These are phyloP conservation scores for Cyclotella choctawhatcheeana DNA, from an alignment of 108 stramenopile species.

Conservation along the genomic window DNA sequence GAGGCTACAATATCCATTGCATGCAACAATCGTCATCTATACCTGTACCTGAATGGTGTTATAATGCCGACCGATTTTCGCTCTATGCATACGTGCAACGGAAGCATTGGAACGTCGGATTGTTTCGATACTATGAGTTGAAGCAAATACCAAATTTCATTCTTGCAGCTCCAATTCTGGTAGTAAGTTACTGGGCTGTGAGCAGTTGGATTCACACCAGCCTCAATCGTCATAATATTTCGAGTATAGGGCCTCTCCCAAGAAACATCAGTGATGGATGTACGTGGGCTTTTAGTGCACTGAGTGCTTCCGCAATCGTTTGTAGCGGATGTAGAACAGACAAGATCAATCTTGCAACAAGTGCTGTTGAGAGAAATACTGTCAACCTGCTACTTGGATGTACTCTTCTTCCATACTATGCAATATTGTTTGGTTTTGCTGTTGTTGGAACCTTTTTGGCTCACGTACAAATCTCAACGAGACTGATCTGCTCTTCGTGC, in stretches of 20 bases:
- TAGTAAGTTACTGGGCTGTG: conserved; percentile 50
- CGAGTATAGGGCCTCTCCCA: not conserved
- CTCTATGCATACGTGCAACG: conserved; percentile 78
- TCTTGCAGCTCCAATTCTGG: conserved; percentile 71
- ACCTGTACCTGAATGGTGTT: conserved; percentile 54
- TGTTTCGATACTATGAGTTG: conserved; percentile 75
- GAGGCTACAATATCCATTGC: conserved; percentile 64
- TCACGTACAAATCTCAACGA: conserved; percentile 88
- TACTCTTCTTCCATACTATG: conserved; percentile 68
- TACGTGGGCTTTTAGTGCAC: conserved; percentile 42
- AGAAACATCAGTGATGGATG: not conserved
- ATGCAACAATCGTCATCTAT: not conserved
- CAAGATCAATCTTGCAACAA: not conserved
- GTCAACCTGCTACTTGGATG: conserved; percentile 31
- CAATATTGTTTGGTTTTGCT: conserved; percentile 63
- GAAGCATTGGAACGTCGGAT: conserved; percentile 90
- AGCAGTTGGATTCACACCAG: conserved; percentile 65
- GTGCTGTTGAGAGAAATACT: not conserved
- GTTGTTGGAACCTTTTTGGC: conserved; percentile 71
- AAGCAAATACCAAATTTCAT: conserved; percentile 89
- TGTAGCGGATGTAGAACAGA: not conserved
- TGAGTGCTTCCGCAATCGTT: conserved; percentile 26
- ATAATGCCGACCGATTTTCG: conserved; percentile 56
- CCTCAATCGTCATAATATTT: conserved; percentile 37
- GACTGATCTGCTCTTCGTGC: conserved; percentile 82